Evolutionary conservation across 192 early-diverging fungal species (phyloP).

Genomic region (Backusella morwellensis): DNA sequence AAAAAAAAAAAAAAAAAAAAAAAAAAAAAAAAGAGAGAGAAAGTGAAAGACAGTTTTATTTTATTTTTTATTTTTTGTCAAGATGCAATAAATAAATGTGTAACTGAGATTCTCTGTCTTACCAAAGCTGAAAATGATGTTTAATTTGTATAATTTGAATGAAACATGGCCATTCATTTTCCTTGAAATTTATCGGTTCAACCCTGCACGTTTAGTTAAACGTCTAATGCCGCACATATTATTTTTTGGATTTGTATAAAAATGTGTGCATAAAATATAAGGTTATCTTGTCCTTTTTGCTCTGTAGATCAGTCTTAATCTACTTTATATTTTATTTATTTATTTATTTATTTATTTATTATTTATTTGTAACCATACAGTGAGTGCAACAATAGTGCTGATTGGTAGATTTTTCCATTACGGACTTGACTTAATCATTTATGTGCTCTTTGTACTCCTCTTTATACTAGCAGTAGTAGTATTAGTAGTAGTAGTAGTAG

Average conservation of each 20-base stretch:
- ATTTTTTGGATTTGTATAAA: not conserved
- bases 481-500: no score
- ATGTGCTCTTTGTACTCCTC: no score
- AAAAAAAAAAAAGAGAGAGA: not conserved
- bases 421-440: not conserved
- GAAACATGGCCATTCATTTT: not conserved
- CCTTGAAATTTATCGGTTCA: not conserved
- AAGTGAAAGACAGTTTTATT: not conserved
- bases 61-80: not conserved
- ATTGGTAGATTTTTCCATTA: not conserved
- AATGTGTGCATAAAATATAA: slow-evolving; percentile 3
- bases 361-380: not conserved
- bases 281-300: not conserved
- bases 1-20: no score
- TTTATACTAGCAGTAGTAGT: no score
- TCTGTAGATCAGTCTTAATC: not conserved
- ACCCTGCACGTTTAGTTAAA: not conserved
- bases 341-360: not conserved
- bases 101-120: not conserved
- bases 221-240: not conserved
- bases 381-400: not conserved
- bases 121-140: not conserved
- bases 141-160: not conserved
- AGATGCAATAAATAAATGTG: not conserved
- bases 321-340: not conserved